Conservation (phyloP, 352 stramenopile genomes). For the Pythium rhizo-oryzae region DNA sequence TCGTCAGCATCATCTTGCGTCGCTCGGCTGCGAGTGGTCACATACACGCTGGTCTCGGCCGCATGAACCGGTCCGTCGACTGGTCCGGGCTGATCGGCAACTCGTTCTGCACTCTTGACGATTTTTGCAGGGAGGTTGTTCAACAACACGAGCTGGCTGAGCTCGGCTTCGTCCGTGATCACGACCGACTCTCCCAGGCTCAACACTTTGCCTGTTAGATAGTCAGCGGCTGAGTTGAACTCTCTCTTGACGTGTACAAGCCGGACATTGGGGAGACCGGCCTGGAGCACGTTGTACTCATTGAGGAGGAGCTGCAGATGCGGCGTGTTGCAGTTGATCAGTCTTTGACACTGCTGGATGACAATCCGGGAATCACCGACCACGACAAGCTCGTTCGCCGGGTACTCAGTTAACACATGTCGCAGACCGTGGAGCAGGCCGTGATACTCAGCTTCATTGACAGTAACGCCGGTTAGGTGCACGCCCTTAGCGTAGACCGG, state of each 20-base stretch:
- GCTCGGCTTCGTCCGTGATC: no score
- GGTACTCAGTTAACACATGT: neutral
- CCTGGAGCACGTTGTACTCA: neutral
- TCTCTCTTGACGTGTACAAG: slow-evolving; percentile 11
- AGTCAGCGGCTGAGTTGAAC: slow-evolving; percentile 10
- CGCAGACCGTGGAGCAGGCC: neutral
- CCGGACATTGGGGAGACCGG: slow-evolving; percentile 3
- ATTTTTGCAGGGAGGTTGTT: no score
- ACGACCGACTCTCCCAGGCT: neutral
- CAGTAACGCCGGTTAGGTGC: neutral
- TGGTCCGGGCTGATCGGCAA: neutral
- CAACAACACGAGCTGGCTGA: no score
- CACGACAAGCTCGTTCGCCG: neutral
- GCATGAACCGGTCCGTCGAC: neutral
- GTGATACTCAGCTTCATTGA: neutral
- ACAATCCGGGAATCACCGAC: neutral
- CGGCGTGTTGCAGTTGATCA: neutral
- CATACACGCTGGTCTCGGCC: neutral
- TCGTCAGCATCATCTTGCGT: neutral
- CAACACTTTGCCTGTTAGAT: neutral
- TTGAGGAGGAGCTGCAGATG: neutral
- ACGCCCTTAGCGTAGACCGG: neutral
- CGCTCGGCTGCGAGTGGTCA: neutral
- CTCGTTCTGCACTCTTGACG: neutral
- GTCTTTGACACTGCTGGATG: neutral